Evolutionary conservation across 2,329 filamentous ascomycete genomes (phyloP).

Genomic region (Cryoendolithus antarcticus): DNA sequence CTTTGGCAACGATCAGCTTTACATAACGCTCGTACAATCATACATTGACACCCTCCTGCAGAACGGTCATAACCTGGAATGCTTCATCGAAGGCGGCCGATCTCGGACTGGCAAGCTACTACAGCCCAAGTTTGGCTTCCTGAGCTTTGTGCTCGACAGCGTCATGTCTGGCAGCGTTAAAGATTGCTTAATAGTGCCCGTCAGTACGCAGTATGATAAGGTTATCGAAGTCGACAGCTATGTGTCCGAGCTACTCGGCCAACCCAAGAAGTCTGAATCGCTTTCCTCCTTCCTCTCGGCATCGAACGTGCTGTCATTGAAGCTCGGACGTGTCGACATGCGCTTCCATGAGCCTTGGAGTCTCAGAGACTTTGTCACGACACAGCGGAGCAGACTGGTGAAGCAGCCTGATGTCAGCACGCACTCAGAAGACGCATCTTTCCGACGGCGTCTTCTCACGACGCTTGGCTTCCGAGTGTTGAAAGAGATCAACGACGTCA

Average conservation of each 20-base stretch:
- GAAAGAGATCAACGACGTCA: slow-evolving; percentile 88
- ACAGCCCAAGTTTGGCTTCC: slow-evolving; percentile 87
- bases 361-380: slow-evolving; percentile 64
- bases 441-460: slow-evolving; percentile 57
- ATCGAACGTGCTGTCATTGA: slow-evolving; percentile 77
- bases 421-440: slow-evolving; percentile 28
- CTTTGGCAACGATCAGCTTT: slow-evolving; percentile 85
- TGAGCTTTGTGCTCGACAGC: slow-evolving; percentile 84
- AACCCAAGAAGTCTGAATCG: slow-evolving; percentile 93
- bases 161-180: slow-evolving; percentile 76
- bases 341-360: slow-evolving; percentile 97
- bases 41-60: slow-evolving; percentile 90
- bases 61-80: slow-evolving; percentile 88
- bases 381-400: slow-evolving; percentile 50
- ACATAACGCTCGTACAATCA: slow-evolving; percentile 83
- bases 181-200: slow-evolving; percentile 86
- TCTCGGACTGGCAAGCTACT: slow-evolving; percentile 89
- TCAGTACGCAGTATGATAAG: slow-evolving; percentile 97
- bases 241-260: slow-evolving; percentile 81
- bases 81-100: slow-evolving; percentile 90
- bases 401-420: slow-evolving; percentile 3
- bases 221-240: slow-evolving; percentile 97
- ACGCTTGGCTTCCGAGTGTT: slow-evolving; percentile 87
- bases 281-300: slow-evolving; percentile 77
- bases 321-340: slow-evolving; percentile 84